Percentiles rank a stretch among this genome's conserved stretches.
phyloP scores from a whole-genome alignment of 208 protist genomes.

The Porcisia hertigi region DNA sequence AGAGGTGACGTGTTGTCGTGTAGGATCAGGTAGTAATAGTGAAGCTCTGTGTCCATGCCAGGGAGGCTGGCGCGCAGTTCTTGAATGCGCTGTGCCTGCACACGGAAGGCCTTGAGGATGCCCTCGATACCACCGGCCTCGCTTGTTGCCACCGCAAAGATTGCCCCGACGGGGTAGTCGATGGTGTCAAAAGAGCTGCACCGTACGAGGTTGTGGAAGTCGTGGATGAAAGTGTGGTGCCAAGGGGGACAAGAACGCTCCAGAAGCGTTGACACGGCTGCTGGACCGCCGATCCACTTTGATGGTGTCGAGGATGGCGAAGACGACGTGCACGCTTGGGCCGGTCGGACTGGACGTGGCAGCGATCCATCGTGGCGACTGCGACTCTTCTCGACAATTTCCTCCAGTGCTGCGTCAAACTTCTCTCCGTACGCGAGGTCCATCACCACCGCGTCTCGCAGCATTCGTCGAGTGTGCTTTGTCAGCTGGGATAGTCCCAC shows the following conservation, averaged over 20 bases:
- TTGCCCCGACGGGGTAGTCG: conserved; percentile 75
- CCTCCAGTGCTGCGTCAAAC: conserved; percentile 52
- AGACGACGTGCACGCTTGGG: background rate
- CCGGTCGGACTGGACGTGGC: conserved; percentile 18
- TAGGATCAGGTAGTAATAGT: conserved; percentile 72
- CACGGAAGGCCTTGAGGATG: conserved; percentile 47
- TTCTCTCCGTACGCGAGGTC: conserved; percentile 81
- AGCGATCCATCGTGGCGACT: conserved; percentile 31
- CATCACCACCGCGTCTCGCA: conserved; percentile 44
- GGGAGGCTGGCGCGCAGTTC: conserved; percentile 50
- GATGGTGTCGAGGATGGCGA: background rate
- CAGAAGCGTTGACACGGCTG: conserved; percentile 39
- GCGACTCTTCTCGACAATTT: conserved; percentile 38
- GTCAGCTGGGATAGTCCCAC: conserved; percentile 28
- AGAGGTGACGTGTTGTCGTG: conserved; percentile 58
- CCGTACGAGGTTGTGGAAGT: conserved; percentile 63
- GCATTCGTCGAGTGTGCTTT: conserved; percentile 38
- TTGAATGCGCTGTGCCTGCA: conserved; percentile 35
- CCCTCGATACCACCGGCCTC: conserved; percentile 58
- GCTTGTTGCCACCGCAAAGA: conserved; percentile 62
- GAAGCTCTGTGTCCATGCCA: conserved; percentile 72
- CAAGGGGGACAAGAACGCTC: conserved; percentile 65
- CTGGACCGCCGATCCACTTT: conserved; percentile 12
- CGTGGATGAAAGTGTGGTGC: conserved; percentile 56
- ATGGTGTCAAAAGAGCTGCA: conserved; percentile 76